A percentile compares a stretch with the other conserved stretches of the same genome.
These are phyloP conservation scores for Aspergillus sp. DNA, from an alignment of 2,329 filamentous ascomycete species.

Conservation along the genomic window DNA sequence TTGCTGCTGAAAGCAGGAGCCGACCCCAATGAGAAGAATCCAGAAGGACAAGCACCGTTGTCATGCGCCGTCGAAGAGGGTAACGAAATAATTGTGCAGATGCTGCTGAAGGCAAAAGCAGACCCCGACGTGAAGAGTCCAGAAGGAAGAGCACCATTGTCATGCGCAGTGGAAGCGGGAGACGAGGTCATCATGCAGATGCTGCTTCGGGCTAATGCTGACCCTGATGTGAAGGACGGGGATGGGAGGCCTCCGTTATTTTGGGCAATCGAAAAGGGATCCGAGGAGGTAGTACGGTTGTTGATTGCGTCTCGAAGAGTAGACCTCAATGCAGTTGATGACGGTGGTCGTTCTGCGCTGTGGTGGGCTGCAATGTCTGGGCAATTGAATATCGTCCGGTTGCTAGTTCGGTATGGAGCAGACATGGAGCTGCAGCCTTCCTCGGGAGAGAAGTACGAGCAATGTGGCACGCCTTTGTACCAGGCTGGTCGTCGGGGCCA, in stretches of 20 bases:
- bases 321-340: slow-evolving; percentile 24
- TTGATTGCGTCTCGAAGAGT: slow-evolving; percentile 27
- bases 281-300: slow-evolving; percentile 26
- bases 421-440: slow-evolving; percentile 19
- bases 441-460: slow-evolving; percentile 9
- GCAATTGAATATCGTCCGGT: slow-evolving; percentile 20
- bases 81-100: slow-evolving; percentile 22
- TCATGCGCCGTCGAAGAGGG: slow-evolving; percentile 21
- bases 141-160: slow-evolving; percentile 16
- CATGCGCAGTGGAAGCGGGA: slow-evolving; percentile 20
- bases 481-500: slow-evolving; percentile 27
- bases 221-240: slow-evolving; percentile 12
- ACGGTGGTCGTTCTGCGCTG: slow-evolving; percentile 22
- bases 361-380: slow-evolving; percentile 28
- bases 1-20: slow-evolving; percentile 21
- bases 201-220: slow-evolving; percentile 21
- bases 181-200: slow-evolving; percentile 20
- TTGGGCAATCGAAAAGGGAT: slow-evolving; percentile 23
- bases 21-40: slow-evolving; percentile 13
- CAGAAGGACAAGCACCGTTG: slow-evolving; percentile 16
- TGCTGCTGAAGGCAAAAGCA: slow-evolving; percentile 21
- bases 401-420: slow-evolving; percentile 24
- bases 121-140: slow-evolving; percentile 18
- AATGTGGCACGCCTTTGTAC: slow-evolving; percentile 24
- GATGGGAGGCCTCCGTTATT: slow-evolving; percentile 17